Conservation (phyloP, 139 green algal genomes). For the Gonium pectorale region DNA sequence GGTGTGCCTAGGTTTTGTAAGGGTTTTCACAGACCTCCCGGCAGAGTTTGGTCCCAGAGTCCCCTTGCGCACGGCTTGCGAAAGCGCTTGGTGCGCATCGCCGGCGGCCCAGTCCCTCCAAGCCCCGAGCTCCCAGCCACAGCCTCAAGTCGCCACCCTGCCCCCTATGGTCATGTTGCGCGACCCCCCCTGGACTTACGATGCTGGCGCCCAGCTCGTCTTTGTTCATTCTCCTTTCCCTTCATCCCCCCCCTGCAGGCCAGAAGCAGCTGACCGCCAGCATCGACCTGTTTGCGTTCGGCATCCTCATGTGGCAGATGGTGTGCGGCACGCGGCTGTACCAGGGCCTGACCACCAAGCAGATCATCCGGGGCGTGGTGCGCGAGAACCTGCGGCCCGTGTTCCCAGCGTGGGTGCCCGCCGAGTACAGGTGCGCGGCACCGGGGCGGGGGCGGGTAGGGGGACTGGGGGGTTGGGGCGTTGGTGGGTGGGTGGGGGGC, state of each 20-base stretch:
- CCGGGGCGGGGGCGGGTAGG: not conserved
- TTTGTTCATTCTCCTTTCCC: too few relatives aligned
- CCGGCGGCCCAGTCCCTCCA: too few relatives aligned
- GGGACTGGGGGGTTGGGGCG: not conserved
- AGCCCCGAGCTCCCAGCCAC: too few relatives aligned
- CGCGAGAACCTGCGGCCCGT: slow-evolving; percentile 8
- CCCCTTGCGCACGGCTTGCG: too few relatives aligned
- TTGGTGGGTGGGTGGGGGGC: not conserved
- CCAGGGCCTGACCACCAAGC: slow-evolving; percentile 30
- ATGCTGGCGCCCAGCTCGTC: not conserved
- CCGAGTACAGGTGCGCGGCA: slow-evolving; percentile 40
- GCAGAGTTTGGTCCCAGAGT: too few relatives aligned
- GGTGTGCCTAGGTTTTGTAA: too few relatives aligned
- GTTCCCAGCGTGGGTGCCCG: slow-evolving; percentile 30
- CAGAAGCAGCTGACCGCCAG: slow-evolving; percentile 29
- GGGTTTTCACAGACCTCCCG: too few relatives aligned
- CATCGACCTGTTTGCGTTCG: slow-evolving; percentile 38
- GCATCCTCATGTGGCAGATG: slow-evolving; percentile 42
- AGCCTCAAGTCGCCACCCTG: too few relatives aligned
- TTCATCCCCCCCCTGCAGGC: not conserved
- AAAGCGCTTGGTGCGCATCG: too few relatives aligned
- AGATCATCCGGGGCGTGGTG: slow-evolving; percentile 42
- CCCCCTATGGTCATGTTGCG: too few relatives aligned
- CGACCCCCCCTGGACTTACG: not conserved
- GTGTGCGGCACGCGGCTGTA: slow-evolving; percentile 40